These are phyloP conservation scores for Rubia tinctorum DNA, from an alignment of 305 asterid species.

Conservation along the genomic window DNA sequence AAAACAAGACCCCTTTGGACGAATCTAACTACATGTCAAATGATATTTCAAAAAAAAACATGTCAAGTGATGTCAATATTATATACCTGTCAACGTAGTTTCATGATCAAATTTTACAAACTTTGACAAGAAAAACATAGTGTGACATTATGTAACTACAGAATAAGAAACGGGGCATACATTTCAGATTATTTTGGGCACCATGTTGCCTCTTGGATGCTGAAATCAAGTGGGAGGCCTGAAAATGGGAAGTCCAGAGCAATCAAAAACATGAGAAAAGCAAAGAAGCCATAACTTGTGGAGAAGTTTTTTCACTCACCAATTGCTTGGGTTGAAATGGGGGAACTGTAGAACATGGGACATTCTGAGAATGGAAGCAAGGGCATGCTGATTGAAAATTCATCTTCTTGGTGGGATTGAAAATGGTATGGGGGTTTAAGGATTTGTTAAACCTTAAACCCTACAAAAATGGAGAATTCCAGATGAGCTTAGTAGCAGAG, in stretches of 20 bases:
- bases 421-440: constrained; percentile 19
- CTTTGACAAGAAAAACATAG: not conserved
- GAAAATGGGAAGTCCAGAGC: constrained; percentile 13
- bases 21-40: no score
- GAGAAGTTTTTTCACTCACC: constrained; percentile 29
- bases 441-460: constrained; percentile 36
- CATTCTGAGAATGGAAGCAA: constrained; percentile 32
- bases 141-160: not conserved
- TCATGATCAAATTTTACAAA: not conserved
- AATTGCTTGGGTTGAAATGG: constrained; percentile 27
- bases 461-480: constrained; percentile 18
- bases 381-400: constrained; percentile 43
- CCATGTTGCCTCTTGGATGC: constrained; percentile 7
- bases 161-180: constrained; percentile 27
- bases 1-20: not conserved
- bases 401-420: constrained; percentile 24
- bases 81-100: no score
- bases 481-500: not conserved
- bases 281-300: not conserved
- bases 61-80: no score
- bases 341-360: constrained; percentile 27
- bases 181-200: constrained; percentile 35
- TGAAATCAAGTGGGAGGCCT: constrained; percentile 22
- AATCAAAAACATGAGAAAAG: constrained; percentile 6
- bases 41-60: no score